Base-by-base conservation (phyloP, 2,329 filamentous ascomycete species). In the Cladosporium cucumerinum region DNA sequence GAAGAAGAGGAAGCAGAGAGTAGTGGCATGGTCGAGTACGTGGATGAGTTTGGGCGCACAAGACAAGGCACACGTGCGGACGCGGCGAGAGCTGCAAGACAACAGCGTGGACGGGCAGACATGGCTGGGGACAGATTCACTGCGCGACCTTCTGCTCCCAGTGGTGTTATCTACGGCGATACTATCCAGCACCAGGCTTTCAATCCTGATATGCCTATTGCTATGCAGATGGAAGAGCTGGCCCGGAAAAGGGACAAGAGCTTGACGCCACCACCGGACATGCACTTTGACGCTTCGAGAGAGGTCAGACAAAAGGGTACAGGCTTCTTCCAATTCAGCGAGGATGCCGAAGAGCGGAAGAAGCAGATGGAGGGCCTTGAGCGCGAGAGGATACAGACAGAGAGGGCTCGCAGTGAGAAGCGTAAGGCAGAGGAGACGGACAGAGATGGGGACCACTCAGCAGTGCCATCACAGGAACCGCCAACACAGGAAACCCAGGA, bases 11-110 rank as follows among this genome's bases (percentile, higher is more conserved):
- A 79, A 3, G 77, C 69, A 8, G 72, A 72, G 23, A 79, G 70
- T 69, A 81, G 83, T 28, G 89, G 93, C 62, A 77, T 91, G n/a
- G 81, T 98, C 5, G 93, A 97, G 70, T 96, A 92, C 75, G 85
- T 89, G 61, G 95, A 99, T 77, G 95, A 98, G 73, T 97, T 96
- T 74, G 95, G 95, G 2, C 89, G 95, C n/a, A 85, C 88, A 16
- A 83, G 93, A 3, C 86, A 81, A 51, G 91, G 89, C 21, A 94
- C 91, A 0, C 85, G 85, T 57, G 85, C 87, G 5, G 86, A 95
- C 67, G 87, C 86, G 18, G 84, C 86, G 48, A 84, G 84, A 7
- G 83, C 90, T 70, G 82, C 78, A 23, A 85, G 86, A 62, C 81
- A 84, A 8, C 78, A 84, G 1, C 82, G 84, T 23, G 81, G 82